phyloP scores from a whole-genome alignment of 345 rosid genomes.

The Linum tenue region DNA sequence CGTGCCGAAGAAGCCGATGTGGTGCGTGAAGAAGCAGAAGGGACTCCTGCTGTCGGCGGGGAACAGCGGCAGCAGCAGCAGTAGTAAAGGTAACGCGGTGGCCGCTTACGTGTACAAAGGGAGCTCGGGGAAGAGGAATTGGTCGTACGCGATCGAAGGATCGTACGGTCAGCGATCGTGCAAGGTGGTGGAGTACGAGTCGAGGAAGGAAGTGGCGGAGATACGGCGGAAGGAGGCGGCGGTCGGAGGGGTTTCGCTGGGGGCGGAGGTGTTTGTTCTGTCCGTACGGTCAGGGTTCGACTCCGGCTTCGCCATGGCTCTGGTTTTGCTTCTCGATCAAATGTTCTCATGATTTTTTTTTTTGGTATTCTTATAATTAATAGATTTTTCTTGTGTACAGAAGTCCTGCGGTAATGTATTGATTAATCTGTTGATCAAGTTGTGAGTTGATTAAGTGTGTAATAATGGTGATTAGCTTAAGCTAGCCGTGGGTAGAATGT shows the following conservation, averaged over 20 bases:
- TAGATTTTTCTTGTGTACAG: no score
- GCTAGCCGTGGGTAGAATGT: no score
- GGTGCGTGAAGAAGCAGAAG: constrained; percentile 41
- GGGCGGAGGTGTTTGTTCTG: constrained; percentile 60
- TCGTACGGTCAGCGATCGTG: constrained; percentile 60
- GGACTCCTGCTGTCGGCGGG: constrained; percentile 22
- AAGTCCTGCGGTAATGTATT: no score
- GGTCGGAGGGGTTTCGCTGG: constrained; percentile 40
- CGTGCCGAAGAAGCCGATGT: constrained; percentile 34
- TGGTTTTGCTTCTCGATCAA: constrained; percentile 65
- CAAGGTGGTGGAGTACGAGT: constrained; percentile 37
- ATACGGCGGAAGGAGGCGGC: constrained; percentile 54
- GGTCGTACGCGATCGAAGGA: constrained; percentile 53
- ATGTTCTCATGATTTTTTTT: constrained; percentile 42
- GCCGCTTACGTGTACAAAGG: constrained; percentile 36
- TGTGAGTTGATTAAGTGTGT: no score
- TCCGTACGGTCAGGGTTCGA: constrained; percentile 46
- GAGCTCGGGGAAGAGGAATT: constrained; percentile 20
- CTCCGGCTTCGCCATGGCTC: constrained; percentile 67
- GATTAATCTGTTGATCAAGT: no score
- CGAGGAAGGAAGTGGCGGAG: constrained; percentile 56
- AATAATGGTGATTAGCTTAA: no score
- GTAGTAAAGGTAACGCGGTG: constrained; percentile 9
- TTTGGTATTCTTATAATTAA: background rate
- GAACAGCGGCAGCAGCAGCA: constrained; percentile 11